Base-by-base conservation (phyloP, 225 moss, liverwort and hornwort species). In the Marchantia paleacea region DNA sequence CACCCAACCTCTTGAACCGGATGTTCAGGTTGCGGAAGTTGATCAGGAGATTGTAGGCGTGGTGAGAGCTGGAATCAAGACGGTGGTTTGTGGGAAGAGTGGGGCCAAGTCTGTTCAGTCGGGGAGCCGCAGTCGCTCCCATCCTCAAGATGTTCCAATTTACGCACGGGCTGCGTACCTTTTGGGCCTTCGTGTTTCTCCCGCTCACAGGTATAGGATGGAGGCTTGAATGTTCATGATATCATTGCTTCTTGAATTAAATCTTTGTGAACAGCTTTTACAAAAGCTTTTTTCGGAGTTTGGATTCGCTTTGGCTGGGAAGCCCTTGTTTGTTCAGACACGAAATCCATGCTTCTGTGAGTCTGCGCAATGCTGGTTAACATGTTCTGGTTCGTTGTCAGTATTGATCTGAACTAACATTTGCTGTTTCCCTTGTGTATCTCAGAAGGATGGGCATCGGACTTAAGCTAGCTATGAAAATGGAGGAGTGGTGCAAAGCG, bases 401-500 rank as follows among this genome's bases (percentile, higher is more conserved):
- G n/a, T 65, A 0, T 65, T 25, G 22, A 10, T 24, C 7, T 26
- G 24, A 22, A 65, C 26, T 65, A 10, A 24, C 10, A 7, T 18
- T 50, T 7, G 49, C 49, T 71, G 11, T 50, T 6, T 19, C 5
- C 10, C 22, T 50, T 50, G 47, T 16, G 49, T 20, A 15, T 10
- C 3, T 48, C 15, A 99, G 95, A 88, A 89, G 95, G 39, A 89
- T 92, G 91, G 95, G 95, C 79, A 92, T 99, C 82, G 99, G 92
- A 12, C 78, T 83, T 54, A 95, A 88, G 64, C 85, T 99, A 19
- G 92, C 89, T 0, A 30, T 69, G 69, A 84, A 81, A 49, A 99
- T 99, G 99, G 99, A 99, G 76, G 90, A 92, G 25, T 99, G 99
- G 99, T 99, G 99, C 75, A 82, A 86, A 58, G 75, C 85, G 0